Conservation (phyloP, 2,329 filamentous ascomycete species). For the Paracamarosporium sp. region DNA sequence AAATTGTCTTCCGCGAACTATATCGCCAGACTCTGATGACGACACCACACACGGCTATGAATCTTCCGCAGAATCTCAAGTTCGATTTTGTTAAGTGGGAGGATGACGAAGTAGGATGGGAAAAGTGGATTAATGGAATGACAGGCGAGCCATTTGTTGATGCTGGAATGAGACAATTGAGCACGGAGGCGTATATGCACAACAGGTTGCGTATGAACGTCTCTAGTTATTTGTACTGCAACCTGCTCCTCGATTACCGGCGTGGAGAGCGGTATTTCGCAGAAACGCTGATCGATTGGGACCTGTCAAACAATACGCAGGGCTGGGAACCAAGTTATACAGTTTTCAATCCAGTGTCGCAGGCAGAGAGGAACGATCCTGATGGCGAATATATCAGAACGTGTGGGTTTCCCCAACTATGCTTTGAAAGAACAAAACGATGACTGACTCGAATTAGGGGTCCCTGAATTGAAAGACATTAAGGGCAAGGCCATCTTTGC, state of each 20-base stretch:
- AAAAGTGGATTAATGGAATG: slow-evolving; percentile 56
- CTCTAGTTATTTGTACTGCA: slow-evolving; percentile 55
- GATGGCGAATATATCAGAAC: slow-evolving; percentile 48
- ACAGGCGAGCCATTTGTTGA: slow-evolving; percentile 60
- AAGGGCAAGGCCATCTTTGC: slow-evolving; percentile 58
- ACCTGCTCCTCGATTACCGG: slow-evolving; percentile 58
- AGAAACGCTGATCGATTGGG: slow-evolving; percentile 56
- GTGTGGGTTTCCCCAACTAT: slow-evolving; percentile 22
- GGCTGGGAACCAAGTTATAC: slow-evolving; percentile 61
- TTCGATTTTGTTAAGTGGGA: slow-evolving; percentile 61
- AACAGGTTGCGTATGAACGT: slow-evolving; percentile 61
- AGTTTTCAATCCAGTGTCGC: slow-evolving; percentile 52
- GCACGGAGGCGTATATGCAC: slow-evolving; percentile 59
- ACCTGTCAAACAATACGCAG: slow-evolving; percentile 59
- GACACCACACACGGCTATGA: slow-evolving; percentile 58
- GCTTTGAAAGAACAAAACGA: not conserved
- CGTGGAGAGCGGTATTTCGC: slow-evolving; percentile 60
- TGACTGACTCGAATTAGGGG: slow-evolving; percentile 23
- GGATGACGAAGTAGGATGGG: slow-evolving; percentile 57
- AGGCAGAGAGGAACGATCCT: slow-evolving; percentile 48
- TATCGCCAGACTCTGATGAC: slow-evolving; percentile 57
- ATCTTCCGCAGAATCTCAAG: slow-evolving; percentile 59
- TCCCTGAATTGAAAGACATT: slow-evolving; percentile 47
- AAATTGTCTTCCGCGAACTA: slow-evolving; percentile 59
- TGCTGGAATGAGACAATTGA: slow-evolving; percentile 59